A percentile compares a stretch with the other conserved stretches of the same genome.
Conservation (phyloP, 768 basidiomycete species). For the Collybia sordida region DNA sequence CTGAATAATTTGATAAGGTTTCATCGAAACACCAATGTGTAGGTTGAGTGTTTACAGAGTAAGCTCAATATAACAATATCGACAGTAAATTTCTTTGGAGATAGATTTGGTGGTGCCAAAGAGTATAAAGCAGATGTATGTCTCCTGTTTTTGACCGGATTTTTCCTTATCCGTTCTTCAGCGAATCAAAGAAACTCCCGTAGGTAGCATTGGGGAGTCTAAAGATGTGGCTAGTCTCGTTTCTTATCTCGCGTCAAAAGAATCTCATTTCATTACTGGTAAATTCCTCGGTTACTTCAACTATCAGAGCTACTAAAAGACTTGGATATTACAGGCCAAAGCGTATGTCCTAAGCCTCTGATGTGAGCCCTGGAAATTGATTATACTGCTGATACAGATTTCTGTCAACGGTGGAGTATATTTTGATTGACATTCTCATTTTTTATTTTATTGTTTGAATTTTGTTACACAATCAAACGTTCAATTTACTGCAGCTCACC, state of each 20-base stretch:
- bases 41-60: background rate
- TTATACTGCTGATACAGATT: background rate
- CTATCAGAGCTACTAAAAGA: background rate
- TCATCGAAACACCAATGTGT: background rate
- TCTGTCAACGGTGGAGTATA: background rate
- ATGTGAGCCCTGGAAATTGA: background rate
- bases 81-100: conserved; percentile 8
- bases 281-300: background rate
- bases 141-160: no score
- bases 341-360: conserved; percentile 6
- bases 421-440: background rate
- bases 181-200: conserved; percentile 1
- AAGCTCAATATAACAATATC: conserved; percentile 9
- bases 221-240: conserved; percentile 12
- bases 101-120: background rate
- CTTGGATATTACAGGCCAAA: conserved; percentile 11
- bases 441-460: no score
- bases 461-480: no score
- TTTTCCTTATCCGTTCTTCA: background rate
- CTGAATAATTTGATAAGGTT: background rate
- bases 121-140: conserved; percentile 3
- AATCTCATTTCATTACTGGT: conserved; percentile 1
- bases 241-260: conserved; percentile 4
- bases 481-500: no score
- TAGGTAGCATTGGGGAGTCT: conserved; percentile 19